Evolutionary conservation across 2,329 filamentous ascomycete genomes (phyloP).

Genomic region (Orbilia brochopaga): DNA sequence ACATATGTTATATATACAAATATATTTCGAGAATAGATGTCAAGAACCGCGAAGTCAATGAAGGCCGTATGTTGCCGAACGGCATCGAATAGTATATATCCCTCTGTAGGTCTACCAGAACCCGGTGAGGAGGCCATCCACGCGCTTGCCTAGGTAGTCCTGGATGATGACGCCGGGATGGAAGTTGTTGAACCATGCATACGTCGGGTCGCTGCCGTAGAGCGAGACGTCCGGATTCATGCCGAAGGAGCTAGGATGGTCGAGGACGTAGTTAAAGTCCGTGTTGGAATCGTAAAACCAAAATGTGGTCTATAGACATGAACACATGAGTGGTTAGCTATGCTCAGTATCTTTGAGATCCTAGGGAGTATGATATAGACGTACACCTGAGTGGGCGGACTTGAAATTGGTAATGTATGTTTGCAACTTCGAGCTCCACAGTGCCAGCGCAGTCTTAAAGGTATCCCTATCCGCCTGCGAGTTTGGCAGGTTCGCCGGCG

Average conservation of each 20-base stretch:
- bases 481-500: conserved; percentile 40
- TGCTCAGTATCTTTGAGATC: no score
- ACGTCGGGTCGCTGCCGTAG: conserved; percentile 33
- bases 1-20: no score
- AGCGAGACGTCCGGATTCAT: conserved; percentile 43
- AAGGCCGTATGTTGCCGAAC: no score
- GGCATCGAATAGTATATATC: no score
- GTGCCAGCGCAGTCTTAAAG: conserved; percentile 28
- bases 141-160: conserved; percentile 45
- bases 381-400: conserved; percentile 37
- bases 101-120: conserved; percentile 38
- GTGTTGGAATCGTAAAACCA: conserved; percentile 43
- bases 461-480: conserved; percentile 17
- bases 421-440: conserved; percentile 39
- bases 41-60: neutral
- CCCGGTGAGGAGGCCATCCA: conserved; percentile 22
- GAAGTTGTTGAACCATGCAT: conserved; percentile 45
- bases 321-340: no score
- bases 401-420: conserved; percentile 48
- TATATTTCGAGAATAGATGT: no score
- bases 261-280: conserved; percentile 34
- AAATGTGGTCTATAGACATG: conserved; percentile 47
- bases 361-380: neutral
- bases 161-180: conserved; percentile 44
- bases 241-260: conserved; percentile 28